Conservation (phyloP, 2,329 filamentous ascomycete genomes). For the Epichloe baconii region DNA sequence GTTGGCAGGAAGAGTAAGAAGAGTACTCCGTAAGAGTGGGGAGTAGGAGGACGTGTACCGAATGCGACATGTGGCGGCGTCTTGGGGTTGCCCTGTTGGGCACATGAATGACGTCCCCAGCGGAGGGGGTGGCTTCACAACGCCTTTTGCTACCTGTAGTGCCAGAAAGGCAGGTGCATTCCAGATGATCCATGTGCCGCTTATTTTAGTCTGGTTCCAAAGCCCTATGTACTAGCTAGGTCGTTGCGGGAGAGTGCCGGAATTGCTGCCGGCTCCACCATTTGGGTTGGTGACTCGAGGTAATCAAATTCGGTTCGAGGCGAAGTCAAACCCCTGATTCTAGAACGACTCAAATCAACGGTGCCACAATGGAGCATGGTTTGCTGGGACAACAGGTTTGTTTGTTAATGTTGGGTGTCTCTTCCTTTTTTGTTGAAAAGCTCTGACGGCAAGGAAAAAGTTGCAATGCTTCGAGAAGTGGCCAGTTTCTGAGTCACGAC, state of each 20-base stretch:
- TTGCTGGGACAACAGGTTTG: neutral
- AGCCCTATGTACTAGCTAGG: conserved; percentile 1
- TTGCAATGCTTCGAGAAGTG: neutral
- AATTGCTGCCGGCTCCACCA: conserved; percentile 18
- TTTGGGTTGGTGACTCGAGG: neutral
- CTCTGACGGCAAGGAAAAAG: neutral
- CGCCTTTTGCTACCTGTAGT: too few relatives aligned
- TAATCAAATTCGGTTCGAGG: neutral
- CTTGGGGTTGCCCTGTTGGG: neutral
- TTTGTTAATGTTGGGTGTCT: too few relatives aligned
- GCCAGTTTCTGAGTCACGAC: neutral
- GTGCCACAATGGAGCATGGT: neutral
- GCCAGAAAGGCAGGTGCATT: too few relatives aligned
- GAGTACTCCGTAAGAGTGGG: too few relatives aligned
- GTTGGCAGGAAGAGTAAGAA: too few relatives aligned
- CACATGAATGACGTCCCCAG: neutral
- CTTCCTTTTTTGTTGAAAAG: neutral
- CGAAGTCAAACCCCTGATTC: neutral
- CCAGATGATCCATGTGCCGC: conserved; percentile 1
- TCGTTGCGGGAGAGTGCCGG: conserved; percentile 18
- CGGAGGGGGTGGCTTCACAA: neutral
- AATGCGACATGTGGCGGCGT: neutral
- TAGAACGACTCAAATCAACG: too few relatives aligned
- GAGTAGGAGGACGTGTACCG: too few relatives aligned
- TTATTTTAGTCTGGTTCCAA: conserved; percentile 4